Conservation (phyloP, 768 basidiomycete species). For the Phlegmacium glaucopus region DNA sequence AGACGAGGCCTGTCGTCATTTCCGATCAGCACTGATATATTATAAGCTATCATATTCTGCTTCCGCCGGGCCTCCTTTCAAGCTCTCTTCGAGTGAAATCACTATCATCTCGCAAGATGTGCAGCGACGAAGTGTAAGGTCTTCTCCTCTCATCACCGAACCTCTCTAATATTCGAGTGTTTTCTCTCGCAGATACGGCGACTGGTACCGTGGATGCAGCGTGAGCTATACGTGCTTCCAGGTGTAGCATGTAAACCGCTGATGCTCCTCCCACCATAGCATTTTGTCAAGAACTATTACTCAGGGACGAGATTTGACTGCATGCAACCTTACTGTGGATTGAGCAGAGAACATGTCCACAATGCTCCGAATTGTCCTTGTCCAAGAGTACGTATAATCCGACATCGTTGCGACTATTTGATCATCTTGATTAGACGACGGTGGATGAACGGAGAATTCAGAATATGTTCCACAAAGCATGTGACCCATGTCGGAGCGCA, state of each 20-base stretch:
- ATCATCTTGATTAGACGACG: constrained; percentile 24
- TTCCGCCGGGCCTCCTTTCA: constrained; percentile 12
- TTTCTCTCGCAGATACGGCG: constrained; percentile 34
- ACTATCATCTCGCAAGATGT: constrained; percentile 36
- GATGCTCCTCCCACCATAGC: constrained; percentile 31
- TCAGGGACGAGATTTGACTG: constrained; percentile 61
- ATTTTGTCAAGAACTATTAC: constrained; percentile 62
- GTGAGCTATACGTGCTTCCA: constrained; percentile 23
- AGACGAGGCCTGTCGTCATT: constrained; percentile 17
- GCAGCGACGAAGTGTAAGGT: constrained; percentile 53
- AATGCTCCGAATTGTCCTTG: constrained; percentile 59
- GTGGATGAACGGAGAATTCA: constrained; percentile 52
- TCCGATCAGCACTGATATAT: constrained; percentile 22
- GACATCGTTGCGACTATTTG: background rate
- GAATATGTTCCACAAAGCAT: constrained; percentile 65
- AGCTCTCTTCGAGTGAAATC: constrained; percentile 4
- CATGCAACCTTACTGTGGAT: constrained; percentile 41
- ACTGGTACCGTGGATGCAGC: constrained; percentile 41
- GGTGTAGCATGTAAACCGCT: constrained; percentile 3
- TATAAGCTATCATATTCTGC: constrained; percentile 17
- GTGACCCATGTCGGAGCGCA: constrained; percentile 49
- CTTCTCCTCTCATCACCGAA: constrained; percentile 7
- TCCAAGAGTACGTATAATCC: constrained; percentile 31
- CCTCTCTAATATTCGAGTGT: constrained; percentile 7
- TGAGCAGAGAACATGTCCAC: constrained; percentile 60